Evolutionary conservation across 1,139 yeast genomes (phyloP).

Genomic region (Blastobotrys illinoisensis): DNA sequence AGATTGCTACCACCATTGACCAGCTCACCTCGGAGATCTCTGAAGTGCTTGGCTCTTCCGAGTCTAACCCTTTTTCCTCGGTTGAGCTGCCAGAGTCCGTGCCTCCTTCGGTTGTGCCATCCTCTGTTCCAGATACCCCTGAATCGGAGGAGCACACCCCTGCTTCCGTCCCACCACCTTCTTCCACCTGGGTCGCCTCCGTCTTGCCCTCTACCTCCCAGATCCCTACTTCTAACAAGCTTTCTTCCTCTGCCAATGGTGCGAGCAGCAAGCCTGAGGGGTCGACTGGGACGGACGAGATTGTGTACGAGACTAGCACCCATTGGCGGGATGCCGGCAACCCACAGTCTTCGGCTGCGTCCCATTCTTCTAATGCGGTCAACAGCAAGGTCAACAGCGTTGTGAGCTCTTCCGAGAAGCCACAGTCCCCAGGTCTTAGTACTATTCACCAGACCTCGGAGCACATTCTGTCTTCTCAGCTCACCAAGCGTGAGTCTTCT

Average conservation of each 20-base stretch:
- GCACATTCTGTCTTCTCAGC: conserved; percentile 4
- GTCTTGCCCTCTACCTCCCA: not conserved
- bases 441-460: not conserved
- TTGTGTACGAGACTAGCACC: not conserved
- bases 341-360: not conserved
- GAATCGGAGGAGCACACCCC: not conserved
- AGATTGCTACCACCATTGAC: not conserved
- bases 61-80: not conserved
- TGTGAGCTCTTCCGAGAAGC: not conserved
- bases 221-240: not conserved
- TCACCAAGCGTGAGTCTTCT: conserved; percentile 8
- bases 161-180: not conserved
- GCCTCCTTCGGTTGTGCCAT: not conserved
- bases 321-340: not conserved
- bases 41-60: not conserved
- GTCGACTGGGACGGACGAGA: not conserved
- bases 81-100: not conserved
- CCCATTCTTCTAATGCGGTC: not conserved
- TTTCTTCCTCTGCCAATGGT: not conserved
- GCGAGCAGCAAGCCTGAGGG: not conserved
- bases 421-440: not conserved
- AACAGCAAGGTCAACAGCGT: not conserved
- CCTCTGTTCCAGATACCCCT: not conserved
- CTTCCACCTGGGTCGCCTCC: not conserved
- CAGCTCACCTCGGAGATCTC: not conserved